phyloP scores from a whole-genome alignment of 805 yeast genomes.

The Lachancea nothofagi region DNA sequence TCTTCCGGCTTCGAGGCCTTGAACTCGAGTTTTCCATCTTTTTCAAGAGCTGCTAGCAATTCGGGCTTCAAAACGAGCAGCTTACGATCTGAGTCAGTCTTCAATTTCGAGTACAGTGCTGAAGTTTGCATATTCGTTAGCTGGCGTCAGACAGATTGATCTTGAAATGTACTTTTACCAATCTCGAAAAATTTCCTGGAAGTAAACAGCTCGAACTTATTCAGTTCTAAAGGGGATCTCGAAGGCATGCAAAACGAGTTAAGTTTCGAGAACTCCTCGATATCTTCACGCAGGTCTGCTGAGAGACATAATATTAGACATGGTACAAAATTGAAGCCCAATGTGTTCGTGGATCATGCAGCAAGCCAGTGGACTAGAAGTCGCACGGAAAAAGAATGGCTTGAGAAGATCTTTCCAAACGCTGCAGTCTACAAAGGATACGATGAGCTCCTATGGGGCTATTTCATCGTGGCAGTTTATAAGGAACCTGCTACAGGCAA shows the following conservation, averaged over 20 bases:
- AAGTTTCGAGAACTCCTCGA: not conserved
- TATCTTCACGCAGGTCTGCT: not conserved
- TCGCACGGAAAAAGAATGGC: constrained; percentile 17
- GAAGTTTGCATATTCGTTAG: constrained; percentile 11
- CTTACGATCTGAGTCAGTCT: constrained; percentile 36
- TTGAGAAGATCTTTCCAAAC: constrained; percentile 16
- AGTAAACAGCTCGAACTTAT: constrained; percentile 1
- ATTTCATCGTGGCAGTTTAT: constrained; percentile 22
- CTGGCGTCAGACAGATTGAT: not conserved
- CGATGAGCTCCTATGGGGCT: constrained; percentile 30
- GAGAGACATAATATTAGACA: not conserved
- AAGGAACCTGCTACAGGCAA: constrained; percentile 31
- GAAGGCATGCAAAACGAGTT: not conserved
- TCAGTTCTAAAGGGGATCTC: not conserved
- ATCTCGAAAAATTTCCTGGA: not conserved
- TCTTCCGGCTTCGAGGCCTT: constrained; percentile 31
- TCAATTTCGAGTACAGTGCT: constrained; percentile 19
- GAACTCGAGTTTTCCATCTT: constrained; percentile 18
- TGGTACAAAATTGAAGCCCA: not conserved
- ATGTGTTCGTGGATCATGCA: not conserved
- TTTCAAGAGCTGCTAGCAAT: constrained; percentile 35
- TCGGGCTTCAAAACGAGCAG: constrained; percentile 51
- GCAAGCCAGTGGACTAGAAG: constrained; percentile 1
- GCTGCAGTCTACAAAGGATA: constrained; percentile 23
- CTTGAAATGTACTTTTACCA: not conserved